Evolutionary conservation across 2,329 filamentous ascomycete genomes (phyloP).

Genomic region (Meredithiella fracta): DNA sequence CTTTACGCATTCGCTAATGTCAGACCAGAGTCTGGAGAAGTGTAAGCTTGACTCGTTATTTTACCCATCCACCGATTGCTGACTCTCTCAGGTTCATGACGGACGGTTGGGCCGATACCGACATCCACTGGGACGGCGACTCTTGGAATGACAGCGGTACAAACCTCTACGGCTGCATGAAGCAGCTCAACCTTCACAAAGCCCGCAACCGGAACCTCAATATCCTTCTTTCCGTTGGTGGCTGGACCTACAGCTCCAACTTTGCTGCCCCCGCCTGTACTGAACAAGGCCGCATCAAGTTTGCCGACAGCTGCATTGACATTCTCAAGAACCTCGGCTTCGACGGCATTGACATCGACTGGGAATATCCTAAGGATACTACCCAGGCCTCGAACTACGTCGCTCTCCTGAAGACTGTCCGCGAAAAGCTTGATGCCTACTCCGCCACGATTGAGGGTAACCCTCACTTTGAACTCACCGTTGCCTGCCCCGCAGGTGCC

Average conservation of each 20-base stretch:
- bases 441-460: constrained; percentile 25
- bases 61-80: not conserved
- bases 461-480: constrained; percentile 46
- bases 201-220: constrained; percentile 68
- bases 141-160: constrained; percentile 55
- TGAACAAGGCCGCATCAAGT: constrained; percentile 47
- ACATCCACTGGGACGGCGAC: constrained; percentile 58
- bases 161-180: constrained; percentile 78
- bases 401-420: constrained; percentile 38
- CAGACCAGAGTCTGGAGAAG: constrained; percentile 60
- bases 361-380: constrained; percentile 45
- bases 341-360: constrained; percentile 52
- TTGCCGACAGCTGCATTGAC: constrained; percentile 57
- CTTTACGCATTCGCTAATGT: constrained; percentile 88
- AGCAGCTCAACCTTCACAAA: constrained; percentile 78
- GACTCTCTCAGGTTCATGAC: constrained; percentile 30
- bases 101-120: constrained; percentile 48
- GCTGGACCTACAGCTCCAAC: constrained; percentile 82
- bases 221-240: constrained; percentile 70
- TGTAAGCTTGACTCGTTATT: constrained; percentile 30
- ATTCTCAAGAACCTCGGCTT: constrained; percentile 71
- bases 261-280: constrained; percentile 63
- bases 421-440: constrained; percentile 42
- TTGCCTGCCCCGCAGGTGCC: constrained; percentile 46
- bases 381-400: constrained; percentile 42